phyloP scores from a whole-genome alignment of 1,284 basidiomycete genomes.

The Leccinum griseonigrum region DNA sequence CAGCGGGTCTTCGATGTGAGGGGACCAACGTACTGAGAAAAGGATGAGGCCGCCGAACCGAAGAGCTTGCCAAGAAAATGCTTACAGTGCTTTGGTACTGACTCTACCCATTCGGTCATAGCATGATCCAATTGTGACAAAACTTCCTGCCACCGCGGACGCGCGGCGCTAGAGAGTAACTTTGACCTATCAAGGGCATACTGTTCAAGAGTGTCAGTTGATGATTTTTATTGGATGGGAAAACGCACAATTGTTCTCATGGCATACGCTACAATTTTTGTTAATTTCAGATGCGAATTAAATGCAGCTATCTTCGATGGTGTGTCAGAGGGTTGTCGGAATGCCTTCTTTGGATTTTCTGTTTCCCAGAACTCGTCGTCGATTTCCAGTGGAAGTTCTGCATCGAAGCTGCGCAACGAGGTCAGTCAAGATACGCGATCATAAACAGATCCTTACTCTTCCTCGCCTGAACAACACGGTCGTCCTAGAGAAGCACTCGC shows the following conservation, averaged over 20 bases:
- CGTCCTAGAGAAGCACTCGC: conserved; percentile 69
- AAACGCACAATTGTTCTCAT: conserved; percentile 62
- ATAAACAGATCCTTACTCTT: conserved; percentile 57
- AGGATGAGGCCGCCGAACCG: not conserved
- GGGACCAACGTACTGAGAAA: conserved; percentile 62
- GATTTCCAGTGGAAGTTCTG: conserved; percentile 76
- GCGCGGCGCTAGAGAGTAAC: conserved; percentile 46
- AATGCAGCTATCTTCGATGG: conserved; percentile 66
- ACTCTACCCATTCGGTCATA: conserved; percentile 70
- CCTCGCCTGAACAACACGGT: conserved; percentile 68
- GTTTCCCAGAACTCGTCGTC: conserved; percentile 85
- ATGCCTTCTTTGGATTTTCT: conserved; percentile 45
- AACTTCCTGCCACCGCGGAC: conserved; percentile 58
- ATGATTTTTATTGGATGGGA: conserved; percentile 4
- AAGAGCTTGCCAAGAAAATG: conserved; percentile 7
- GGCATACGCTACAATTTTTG: conserved; percentile 69
- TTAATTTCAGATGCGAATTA: conserved; percentile 65
- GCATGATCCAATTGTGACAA: conserved; percentile 69
- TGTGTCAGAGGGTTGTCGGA: conserved; percentile 62
- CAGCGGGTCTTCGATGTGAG: conserved; percentile 48
- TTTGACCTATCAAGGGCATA: conserved; percentile 72
- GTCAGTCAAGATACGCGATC: conserved; percentile 9
- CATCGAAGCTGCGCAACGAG: conserved; percentile 57
- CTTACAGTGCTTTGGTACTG: conserved; percentile 68
- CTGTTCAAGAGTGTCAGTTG: conserved; percentile 37